Base-by-base conservation (phyloP, 129 eudicot genomes). In the Gnaphalium uliginosum region DNA sequence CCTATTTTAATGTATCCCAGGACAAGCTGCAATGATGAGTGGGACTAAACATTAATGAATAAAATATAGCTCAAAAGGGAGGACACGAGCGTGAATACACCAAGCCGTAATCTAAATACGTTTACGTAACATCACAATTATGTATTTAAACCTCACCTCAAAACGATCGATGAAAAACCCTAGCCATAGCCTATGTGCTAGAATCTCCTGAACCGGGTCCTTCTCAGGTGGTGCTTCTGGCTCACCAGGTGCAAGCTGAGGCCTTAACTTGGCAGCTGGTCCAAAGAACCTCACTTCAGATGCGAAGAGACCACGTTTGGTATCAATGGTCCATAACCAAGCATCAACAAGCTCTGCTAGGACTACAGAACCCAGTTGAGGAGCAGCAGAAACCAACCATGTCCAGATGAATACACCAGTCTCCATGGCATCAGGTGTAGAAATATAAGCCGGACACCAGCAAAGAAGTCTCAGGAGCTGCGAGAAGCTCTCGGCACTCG, bases 311-410 rank as follows among this genome's bases (percentile, higher is more conserved):
- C 99, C 99, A 26, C 97, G 81, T 76, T 91, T 91, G 62, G 99
- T 95, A 78, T 95, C 99, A 43, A 91, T 85, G 53, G 99, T 95
- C 99, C 99, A 95, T 83, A 95, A 79, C 99, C 99, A 95, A 46
- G 99, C 99, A 85, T 95, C 99, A 26, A 95, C 99, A 72, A 91
- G 99, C 80, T 95, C 99, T 57, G 97, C 93, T 83, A 95, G 97
- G 50, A 95, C 94, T 21, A 91, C 83, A 50, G 96, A 82, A 30
- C 99, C 93, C 85, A 91, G 76, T 66, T 89, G 87, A 74, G 99
- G 99, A 72, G 99, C 96, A 77, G 99, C 96, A 46, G 99, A 91
- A 71, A 95, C 97, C 66, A 95, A 82, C 99, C 99, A 95, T 70
- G 99, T 95, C 99, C 99, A 95, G 60, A 95, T 81, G 78, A 86